A percentile compares a stretch with the other conserved stretches of the same genome.
Conservation (phyloP, 352 stramenopile species). For the Phytophthora fragariae region DNA sequence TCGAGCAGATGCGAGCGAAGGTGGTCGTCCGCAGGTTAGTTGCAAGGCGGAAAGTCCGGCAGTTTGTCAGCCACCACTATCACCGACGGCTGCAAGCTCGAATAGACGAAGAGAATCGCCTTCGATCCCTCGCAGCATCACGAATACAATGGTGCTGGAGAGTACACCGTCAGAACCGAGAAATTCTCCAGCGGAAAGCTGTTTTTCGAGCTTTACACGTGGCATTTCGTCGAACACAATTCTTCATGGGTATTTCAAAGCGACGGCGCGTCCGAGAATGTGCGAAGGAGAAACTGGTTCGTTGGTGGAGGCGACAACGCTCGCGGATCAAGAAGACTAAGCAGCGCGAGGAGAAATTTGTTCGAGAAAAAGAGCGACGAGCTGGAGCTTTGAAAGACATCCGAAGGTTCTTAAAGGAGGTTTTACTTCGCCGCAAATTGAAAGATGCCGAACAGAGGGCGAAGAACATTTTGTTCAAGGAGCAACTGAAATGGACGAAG, state of each 20-base stretch:
- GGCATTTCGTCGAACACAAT: slow-evolving; percentile 51
- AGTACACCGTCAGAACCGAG: slow-evolving; percentile 9
- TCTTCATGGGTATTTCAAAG: slow-evolving; percentile 47
- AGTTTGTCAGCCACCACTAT: slow-evolving; percentile 36
- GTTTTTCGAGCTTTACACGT: slow-evolving; percentile 50
- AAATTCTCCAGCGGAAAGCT: slow-evolving; percentile 9
- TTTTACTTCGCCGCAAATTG: slow-evolving; percentile 46
- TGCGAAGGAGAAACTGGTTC: slow-evolving; percentile 46
- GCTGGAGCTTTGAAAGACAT: slow-evolving; percentile 40
- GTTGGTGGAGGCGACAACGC: slow-evolving; percentile 51
- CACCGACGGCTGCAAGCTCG: slow-evolving; percentile 14
- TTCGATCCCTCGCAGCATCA: slow-evolving; percentile 15
- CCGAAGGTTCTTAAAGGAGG: slow-evolving; percentile 56
- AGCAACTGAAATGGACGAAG: slow-evolving; percentile 56
- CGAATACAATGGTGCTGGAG: slow-evolving; percentile 45
- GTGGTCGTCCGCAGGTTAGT: slow-evolving; percentile 31
- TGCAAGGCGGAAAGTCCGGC: slow-evolving; percentile 36
- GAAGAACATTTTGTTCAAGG: slow-evolving; percentile 52
- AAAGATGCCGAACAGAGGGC: slow-evolving; percentile 40
- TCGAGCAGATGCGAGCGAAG: slow-evolving; percentile 32
- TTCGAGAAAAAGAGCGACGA: slow-evolving; percentile 30
- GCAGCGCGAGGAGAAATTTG: slow-evolving; percentile 20
- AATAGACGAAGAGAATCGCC: slow-evolving; percentile 12
- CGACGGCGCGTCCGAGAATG: slow-evolving; percentile 30
- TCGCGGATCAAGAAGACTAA: slow-evolving; percentile 21